A percentile compares a stretch with the other conserved stretches of the same genome.
phyloP scores from a whole-genome alignment of 306 rosid genomes.

The Urtica urens region DNA sequence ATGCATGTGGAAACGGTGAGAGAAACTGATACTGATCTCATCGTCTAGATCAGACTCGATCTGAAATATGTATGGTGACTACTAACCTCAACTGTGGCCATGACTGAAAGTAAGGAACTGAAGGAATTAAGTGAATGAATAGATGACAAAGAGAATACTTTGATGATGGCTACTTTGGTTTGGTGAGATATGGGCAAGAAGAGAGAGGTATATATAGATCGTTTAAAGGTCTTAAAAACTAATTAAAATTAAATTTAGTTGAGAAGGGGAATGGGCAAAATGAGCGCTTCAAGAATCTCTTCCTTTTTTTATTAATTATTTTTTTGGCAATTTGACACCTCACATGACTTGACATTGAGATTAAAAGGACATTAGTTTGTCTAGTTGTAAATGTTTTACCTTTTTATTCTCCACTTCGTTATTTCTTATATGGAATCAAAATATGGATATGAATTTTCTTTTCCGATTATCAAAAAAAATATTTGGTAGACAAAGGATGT shows the following conservation, averaged over 20 bases:
- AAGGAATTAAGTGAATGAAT: neutral
- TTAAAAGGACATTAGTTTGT: slow-evolving; percentile 34
- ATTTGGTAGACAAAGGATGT: slow-evolving; percentile 4
- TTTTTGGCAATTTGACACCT: slow-evolving; percentile 36
- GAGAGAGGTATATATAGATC: slow-evolving; percentile 63
- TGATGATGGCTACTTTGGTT: slow-evolving; percentile 22
- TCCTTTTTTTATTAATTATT: too few species aligned
- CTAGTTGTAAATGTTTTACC: slow-evolving; percentile 47
- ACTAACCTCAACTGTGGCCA: slow-evolving; percentile 96
- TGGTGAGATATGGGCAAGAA: slow-evolving; percentile 26
- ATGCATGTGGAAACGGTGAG: too few species aligned
- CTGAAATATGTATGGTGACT: too few species aligned
- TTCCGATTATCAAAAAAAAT: neutral
- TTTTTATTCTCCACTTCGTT: neutral
- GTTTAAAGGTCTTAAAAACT: slow-evolving; percentile 4
- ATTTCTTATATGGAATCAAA: neutral
- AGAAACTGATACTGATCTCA: too few species aligned
- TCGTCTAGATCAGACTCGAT: too few species aligned
- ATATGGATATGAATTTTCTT: neutral
- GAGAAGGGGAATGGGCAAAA: neutral
- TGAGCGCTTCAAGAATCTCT: slow-evolving; percentile 42
- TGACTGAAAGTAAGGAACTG: slow-evolving; percentile 30
- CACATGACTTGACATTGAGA: slow-evolving; percentile 39
- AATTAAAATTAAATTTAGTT: slow-evolving; percentile 2
- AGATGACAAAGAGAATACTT: slow-evolving; percentile 1